phyloP scores from a whole-genome alignment of 345 rosid genomes.

The Firmiana major region DNA sequence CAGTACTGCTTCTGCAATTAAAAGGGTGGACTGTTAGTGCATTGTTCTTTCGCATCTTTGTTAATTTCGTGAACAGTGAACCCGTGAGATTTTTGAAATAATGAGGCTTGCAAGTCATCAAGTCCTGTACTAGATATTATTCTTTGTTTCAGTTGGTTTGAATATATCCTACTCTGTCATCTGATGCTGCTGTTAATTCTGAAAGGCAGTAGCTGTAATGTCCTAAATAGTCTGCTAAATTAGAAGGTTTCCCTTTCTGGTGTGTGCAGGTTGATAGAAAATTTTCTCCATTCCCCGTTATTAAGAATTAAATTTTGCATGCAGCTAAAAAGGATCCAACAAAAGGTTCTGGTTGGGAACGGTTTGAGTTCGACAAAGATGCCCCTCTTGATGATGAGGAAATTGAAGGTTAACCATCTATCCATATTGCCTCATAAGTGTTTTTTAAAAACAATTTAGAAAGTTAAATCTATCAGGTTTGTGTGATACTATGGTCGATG shows the following conservation, averaged over 20 bases:
- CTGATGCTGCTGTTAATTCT: background rate
- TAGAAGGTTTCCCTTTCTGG: background rate
- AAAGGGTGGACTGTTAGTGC: background rate
- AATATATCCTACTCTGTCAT: background rate
- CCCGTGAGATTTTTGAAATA: background rate
- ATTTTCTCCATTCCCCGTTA: background rate
- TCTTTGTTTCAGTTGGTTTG: background rate
- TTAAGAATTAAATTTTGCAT: slow-evolving; percentile 12
- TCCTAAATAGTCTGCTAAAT: background rate
- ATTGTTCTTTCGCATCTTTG: background rate
- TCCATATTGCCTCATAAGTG: background rate
- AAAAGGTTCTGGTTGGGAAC: slow-evolving; percentile 83
- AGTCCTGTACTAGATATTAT: background rate
- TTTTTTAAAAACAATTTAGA: background rate
- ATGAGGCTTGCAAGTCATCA: background rate
- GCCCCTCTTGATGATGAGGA: slow-evolving; percentile 93
- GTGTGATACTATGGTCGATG: background rate
- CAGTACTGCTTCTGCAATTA: background rate
- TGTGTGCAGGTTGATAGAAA: background rate
- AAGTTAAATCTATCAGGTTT: background rate
- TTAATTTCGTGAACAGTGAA: background rate
- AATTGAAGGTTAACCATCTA: slow-evolving; percentile 53
- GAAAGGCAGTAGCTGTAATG: background rate
- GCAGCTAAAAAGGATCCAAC: slow-evolving; percentile 79
- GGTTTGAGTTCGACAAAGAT: slow-evolving; percentile 82